A percentile compares a stretch with the other conserved stretches of the same genome.
Evolutionary conservation across 73 alveolate species (phyloP).

Genomic region (Breviolum minutum): DNA sequence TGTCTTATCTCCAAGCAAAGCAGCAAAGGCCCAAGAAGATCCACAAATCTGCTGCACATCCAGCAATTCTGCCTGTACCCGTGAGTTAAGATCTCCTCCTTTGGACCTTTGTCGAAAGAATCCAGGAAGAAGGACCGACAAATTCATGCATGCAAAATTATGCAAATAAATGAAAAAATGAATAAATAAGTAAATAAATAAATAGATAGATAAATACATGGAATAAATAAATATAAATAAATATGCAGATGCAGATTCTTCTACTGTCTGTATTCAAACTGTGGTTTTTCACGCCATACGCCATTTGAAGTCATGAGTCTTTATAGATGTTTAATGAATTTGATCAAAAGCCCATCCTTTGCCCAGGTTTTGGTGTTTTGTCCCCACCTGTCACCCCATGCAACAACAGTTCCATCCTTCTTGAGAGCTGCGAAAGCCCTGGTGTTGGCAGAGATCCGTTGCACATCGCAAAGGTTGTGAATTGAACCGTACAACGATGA

Average conservation of each 20-base stretch:
- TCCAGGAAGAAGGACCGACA: background rate
- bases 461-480: background rate
- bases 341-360: no score
- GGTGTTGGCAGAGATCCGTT: conserved; percentile 4
- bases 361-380: background rate
- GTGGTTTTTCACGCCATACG: background rate
- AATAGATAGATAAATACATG: no score
- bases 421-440: conserved; percentile 34
- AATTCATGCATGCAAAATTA: background rate
- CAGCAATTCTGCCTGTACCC: conserved; percentile 5
- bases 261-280: background rate
- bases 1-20: background rate
- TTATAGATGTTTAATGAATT: no score
- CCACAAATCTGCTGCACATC: conserved; percentile 45
- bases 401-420: conserved; percentile 17
- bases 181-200: no score
- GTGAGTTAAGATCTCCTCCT: background rate
- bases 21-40: conserved; percentile 61
- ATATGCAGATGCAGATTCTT: background rate
- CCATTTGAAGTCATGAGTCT: no score
- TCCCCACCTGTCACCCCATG: conserved; percentile 54
- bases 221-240: no score
- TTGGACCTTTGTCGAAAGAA: background rate
- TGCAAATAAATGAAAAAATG: no score
- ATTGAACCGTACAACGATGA: no score